These are phyloP conservation scores for Diaporthe sp. DNA, from an alignment of 2,329 filamentous ascomycete species.

Conservation along the genomic window DNA sequence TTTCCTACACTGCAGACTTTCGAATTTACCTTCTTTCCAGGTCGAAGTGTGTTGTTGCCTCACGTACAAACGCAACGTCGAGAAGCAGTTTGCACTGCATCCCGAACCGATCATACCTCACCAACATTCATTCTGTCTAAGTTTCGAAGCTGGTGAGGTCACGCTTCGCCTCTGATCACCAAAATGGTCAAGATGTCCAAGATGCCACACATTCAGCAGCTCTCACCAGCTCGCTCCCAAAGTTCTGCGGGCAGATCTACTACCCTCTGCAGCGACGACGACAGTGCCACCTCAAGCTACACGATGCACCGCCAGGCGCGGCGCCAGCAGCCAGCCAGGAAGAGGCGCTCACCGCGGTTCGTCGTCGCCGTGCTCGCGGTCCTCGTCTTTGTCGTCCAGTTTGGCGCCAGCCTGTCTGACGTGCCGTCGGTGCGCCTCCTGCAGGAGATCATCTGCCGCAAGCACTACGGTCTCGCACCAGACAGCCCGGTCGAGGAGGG, in stretches of 20 bases:
- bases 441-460: conserved; percentile 32
- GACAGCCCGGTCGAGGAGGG: background rate
- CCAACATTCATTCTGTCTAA: background rate
- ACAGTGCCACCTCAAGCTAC: background rate
- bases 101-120: background rate
- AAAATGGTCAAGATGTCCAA: background rate
- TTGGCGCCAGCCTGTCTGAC: conserved; percentile 27
- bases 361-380: conserved; percentile 7
- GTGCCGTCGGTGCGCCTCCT: conserved; percentile 29
- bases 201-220: background rate
- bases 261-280: background rate
- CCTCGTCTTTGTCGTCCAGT: conserved; percentile 30
- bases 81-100: background rate
- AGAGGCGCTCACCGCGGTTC: background rate
- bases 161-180: background rate
- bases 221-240: background rate
- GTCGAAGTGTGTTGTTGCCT: background rate
- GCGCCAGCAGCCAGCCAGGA: background rate
- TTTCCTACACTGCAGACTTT: background rate
- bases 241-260: background rate
- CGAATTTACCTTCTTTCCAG: background rate
- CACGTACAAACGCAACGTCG: too few species aligned
- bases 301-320: background rate
- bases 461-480: background rate
- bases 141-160: background rate